Percentiles rank a stretch among this genome's conserved stretches.
These are phyloP conservation scores for Cladosporium oxysporum DNA, from an alignment of 2,329 filamentous ascomycete genomes.

Conservation along the genomic window DNA sequence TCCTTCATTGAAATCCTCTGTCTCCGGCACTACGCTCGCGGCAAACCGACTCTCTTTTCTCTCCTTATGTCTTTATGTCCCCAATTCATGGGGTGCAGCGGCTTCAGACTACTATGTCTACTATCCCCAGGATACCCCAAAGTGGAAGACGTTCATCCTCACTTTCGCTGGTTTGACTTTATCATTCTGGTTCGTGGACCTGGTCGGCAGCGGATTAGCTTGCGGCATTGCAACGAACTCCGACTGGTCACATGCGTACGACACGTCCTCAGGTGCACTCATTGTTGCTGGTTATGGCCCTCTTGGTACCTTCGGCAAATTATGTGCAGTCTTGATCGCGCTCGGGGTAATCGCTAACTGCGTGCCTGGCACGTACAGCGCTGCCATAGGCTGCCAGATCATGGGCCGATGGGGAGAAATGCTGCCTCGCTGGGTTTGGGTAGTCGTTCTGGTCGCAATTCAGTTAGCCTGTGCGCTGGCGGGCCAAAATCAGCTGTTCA, in stretches of 20 bases:
- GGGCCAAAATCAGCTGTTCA: conserved; percentile 46
- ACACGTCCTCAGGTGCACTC: conserved; percentile 40
- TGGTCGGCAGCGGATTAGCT: conserved; percentile 45
- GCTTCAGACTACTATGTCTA: conserved; percentile 48
- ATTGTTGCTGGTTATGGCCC: conserved; percentile 42
- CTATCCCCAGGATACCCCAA: conserved; percentile 41
- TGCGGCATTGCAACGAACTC: conserved; percentile 34
- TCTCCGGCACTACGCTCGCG: conserved; percentile 33
- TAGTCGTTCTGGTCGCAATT: conserved; percentile 39
- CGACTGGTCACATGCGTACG: conserved; percentile 37
- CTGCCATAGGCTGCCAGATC: conserved; percentile 46
- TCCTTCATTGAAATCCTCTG: conserved; percentile 34
- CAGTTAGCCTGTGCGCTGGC: conserved; percentile 48
- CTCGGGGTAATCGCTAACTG: conserved; percentile 48
- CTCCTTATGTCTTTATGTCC: conserved; percentile 23
- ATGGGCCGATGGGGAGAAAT: conserved; percentile 41
- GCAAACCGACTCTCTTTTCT: conserved; percentile 38
- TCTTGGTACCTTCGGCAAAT: conserved; percentile 45
- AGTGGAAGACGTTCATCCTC: conserved; percentile 40
- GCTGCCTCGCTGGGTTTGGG: conserved; percentile 47
- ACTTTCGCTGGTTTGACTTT: conserved; percentile 40
- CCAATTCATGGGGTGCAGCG: conserved; percentile 33
- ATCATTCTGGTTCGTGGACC: conserved; percentile 38
- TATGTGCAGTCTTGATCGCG: conserved; percentile 47
- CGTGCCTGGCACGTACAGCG: conserved; percentile 48